Evolutionary conservation across 495 filamentous ascomycete genomes (phyloP), one percentile per base, ranked within the genome.

Genomic region (Trypethelium eluteriae): DNA sequence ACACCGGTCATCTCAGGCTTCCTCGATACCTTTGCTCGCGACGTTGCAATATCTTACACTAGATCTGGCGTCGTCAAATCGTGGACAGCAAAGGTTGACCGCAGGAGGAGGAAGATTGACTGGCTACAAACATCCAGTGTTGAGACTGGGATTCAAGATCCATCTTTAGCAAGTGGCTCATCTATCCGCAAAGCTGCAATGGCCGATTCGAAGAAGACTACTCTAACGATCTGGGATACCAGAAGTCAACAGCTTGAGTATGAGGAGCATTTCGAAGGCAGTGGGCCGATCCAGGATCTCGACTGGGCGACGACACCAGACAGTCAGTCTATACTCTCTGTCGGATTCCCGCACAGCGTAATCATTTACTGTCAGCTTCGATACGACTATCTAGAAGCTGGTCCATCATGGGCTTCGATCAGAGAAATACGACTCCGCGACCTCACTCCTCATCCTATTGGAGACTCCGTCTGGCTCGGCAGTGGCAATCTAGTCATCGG

Each of bases 291-390:
- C 41, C 82, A 86, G 68, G 93, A 96, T 72, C 82, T 97, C 7
- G 92, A 96, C 72, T 98, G 93, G 93, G 93, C 93, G 1, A 93
- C 90, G 7, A 96, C 93, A 0, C 92, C 93, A 0, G 92, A 96
- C 70, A 86, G 84, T 69, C 93, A 97, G 74, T 93, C 91, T 2
- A 90, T 98, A 66, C 83, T 98, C 12, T 90, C 93, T 7, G 90
- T 97, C 44, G 93, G 93, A 4, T 97, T 96, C 73, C 86, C 88
- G 12, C 89, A 93, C 69, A 85, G 88, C 64, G 88, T 98, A 32
- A 73, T 94, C 38, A 80, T 98, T 2, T 81, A 96, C n/a, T 87
- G 89, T 34, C 93, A 98, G 75, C 87, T 96, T 78, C 88, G 93
- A 34, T 98, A 93, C 72, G 93, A 98, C 74, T 96, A 98, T 72